Evolutionary conservation across 106 monocot species (phyloP).

Genomic region (Phalaenopsis equestris): DNA sequence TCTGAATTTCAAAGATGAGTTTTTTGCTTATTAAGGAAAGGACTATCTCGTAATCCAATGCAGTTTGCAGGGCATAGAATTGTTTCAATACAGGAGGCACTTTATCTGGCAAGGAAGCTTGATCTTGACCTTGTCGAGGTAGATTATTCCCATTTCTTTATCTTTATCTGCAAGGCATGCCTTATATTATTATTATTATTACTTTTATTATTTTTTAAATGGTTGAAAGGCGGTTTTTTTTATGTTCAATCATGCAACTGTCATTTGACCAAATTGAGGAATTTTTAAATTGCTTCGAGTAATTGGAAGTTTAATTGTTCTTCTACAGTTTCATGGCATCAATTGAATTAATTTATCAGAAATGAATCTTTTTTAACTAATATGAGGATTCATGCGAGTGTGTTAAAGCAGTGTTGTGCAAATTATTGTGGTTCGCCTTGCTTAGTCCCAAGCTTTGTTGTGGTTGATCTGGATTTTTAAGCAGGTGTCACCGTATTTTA

Average conservation of each 20-base stretch:
- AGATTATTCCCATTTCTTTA: constrained; percentile 4
- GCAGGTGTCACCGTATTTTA: neutral
- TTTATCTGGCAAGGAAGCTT: constrained; percentile 49
- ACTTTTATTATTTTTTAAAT: neutral
- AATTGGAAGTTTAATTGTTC: neutral
- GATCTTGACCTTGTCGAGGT: constrained; percentile 87
- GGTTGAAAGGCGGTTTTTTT: no score
- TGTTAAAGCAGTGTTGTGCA: neutral
- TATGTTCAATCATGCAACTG: no score
- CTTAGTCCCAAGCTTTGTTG: neutral
- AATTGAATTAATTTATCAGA: neutral
- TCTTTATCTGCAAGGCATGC: neutral
- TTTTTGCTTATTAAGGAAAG: neutral
- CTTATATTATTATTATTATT: neutral
- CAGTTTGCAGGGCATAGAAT: constrained; percentile 51
- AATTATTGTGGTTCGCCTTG: neutral
- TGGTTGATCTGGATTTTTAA: neutral
- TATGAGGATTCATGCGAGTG: neutral
- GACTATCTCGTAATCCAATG: neutral
- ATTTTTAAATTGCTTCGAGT: neutral
- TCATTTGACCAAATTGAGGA: no score
- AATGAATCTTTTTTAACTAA: neutral
- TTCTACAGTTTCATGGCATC: neutral
- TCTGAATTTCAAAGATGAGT: neutral
- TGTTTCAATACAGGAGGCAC: constrained; percentile 57